Percentiles rank a stretch among this genome's conserved stretches.
These are phyloP conservation scores for Fraxinus greggii DNA, from an alignment of 305 asterid genomes.

Conservation along the genomic window DNA sequence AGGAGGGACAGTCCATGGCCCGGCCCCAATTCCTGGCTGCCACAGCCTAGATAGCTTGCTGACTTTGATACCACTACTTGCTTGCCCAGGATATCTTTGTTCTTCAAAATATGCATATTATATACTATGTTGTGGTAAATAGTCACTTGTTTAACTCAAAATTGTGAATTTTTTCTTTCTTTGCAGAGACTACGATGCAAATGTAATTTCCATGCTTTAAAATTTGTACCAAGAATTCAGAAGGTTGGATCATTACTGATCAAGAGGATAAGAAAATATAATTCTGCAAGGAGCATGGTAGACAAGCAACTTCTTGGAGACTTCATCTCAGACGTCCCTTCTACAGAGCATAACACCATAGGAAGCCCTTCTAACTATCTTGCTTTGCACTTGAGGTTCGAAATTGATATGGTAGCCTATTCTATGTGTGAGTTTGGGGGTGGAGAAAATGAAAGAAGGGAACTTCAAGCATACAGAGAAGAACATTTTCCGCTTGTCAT, in stretches of 20 bases:
- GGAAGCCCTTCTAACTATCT: constrained; percentile 56
- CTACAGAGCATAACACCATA: constrained; percentile 17
- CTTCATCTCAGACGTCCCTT: constrained; percentile 38
- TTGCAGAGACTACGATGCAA: constrained; percentile 87
- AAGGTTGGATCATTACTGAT: constrained; percentile 54
- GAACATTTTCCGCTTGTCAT: constrained; percentile 74
- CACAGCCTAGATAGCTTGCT: background rate
- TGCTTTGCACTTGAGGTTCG: constrained; percentile 90
- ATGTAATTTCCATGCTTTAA: constrained; percentile 89
- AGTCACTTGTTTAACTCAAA: constrained; percentile 13
- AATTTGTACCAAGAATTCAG: constrained; percentile 70
- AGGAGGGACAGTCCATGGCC: background rate
- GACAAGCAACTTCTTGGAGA: constrained; percentile 78
- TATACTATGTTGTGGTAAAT: background rate
- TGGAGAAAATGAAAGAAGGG: constrained; percentile 62
- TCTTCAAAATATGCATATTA: constrained; percentile 6
- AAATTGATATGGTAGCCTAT: constrained; percentile 96
- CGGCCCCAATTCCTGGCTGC: background rate
- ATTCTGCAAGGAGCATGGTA: constrained; percentile 40
- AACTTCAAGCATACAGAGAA: constrained; percentile 75
- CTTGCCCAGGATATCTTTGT: background rate
- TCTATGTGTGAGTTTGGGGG: constrained; percentile 92
- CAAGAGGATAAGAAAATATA: constrained; percentile 59
- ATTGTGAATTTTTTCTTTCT: background rate
- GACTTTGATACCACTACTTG: background rate